Conservation (phyloP, 139 green algal genomes). For the Raphidocelis subcapitata region DNA sequence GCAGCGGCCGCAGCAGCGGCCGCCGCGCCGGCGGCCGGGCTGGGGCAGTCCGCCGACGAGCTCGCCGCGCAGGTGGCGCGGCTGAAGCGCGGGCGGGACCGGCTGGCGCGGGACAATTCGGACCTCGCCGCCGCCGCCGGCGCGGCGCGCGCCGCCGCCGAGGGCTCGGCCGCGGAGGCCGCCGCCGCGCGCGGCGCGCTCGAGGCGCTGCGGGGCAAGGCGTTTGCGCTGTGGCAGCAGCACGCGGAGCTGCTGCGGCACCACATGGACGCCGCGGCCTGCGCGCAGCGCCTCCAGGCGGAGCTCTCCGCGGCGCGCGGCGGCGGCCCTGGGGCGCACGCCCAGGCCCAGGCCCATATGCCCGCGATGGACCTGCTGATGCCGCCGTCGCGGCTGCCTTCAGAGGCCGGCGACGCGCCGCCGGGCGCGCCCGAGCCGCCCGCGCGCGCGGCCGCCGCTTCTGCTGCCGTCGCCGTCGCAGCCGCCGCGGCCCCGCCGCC, state of each 20-base stretch:
- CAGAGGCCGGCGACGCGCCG: too few species aligned
- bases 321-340: too few species aligned
- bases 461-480: too few species aligned
- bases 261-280: slow-evolving; percentile 4
- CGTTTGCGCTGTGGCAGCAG: slow-evolving; percentile 2
- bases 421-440: too few species aligned
- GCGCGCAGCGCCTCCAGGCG: slow-evolving; percentile 6
- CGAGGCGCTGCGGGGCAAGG: not conserved
- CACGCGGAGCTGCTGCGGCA: slow-evolving; percentile 13
- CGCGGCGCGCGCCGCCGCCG: not conserved
- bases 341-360: too few species aligned
- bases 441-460: too few species aligned
- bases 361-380: too few species aligned
- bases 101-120: slow-evolving; percentile 10
- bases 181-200: slow-evolving; percentile 5
- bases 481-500: too few species aligned
- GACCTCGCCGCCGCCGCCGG: slow-evolving; percentile 10
- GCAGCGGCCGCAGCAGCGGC: too few species aligned
- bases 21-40: too few species aligned
- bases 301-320: too few species aligned
- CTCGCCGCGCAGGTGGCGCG: slow-evolving; percentile 17
- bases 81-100: slow-evolving; percentile 26
- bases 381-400: too few species aligned
- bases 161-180: not conserved
- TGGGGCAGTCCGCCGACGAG: slow-evolving; percentile 1